Evolutionary conservation across 805 yeast species (phyloP), one percentile per base, ranked within the genome.

Genomic region (Metahyphopichia silvanorum): DNA sequence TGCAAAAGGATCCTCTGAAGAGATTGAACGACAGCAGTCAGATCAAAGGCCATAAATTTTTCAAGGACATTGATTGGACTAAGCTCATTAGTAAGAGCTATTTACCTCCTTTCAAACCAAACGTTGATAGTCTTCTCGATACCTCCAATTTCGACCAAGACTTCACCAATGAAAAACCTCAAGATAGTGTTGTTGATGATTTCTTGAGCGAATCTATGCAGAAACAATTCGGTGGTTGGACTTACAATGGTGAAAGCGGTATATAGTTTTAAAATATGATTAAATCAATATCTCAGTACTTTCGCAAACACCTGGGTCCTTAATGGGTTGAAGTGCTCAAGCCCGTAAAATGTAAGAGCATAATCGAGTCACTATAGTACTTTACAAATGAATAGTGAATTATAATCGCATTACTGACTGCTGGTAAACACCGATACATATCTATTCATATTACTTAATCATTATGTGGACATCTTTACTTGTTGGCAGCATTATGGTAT

Each of bases 191-290:
- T 9, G 96, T 89, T 12, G 95, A 89, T 55, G 95, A 86, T 51
- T 86, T 76, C 46, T 71, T 93, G 41, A 85, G 94, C 51, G 98
- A 88, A 47, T 78, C 89, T 48, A 96, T 93, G n/a, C 98, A 93
- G 60, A 79, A 84, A 55, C 98, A 93, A 63, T 93, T 93, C 69
- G 98, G 96, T 29, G 98, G 98, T 5, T 93, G 98, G 98, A 91
- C 98, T 2, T 91, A 89, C 59, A 86, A 82, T 29, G 94, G 93
- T 2, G 80, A 72, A 30, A 61, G 49, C 12, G 54, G 57, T 21
- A 11, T 21, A 21, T 21, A 21, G 23, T 4, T 11, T 21, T n/a
- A n/a, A 24, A 24, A 24, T 24, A 24, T 13, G 13, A 24, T 12
- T 13, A 24, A n/a, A 4, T n/a, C 26, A 11, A 11, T 21, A n/a